Percentiles rank a stretch among this genome's conserved stretches.
phyloP scores from a whole-genome alignment of 2,329 filamentous ascomycete species.

The Talaromyces rugulosus region DNA sequence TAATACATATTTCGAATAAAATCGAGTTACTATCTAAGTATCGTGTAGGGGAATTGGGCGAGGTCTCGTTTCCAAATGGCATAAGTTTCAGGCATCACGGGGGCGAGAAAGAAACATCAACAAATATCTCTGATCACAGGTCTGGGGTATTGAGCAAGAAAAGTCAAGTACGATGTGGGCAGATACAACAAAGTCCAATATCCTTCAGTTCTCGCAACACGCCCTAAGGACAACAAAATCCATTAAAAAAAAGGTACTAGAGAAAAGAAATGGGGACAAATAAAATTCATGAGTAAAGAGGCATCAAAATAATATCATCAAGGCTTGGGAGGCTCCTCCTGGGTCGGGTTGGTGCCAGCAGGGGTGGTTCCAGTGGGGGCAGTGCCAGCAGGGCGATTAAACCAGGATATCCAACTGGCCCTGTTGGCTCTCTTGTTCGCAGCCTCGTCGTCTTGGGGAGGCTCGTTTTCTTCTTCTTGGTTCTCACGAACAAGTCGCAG shows the following conservation, averaged over 20 bases:
- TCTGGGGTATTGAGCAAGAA: slow-evolving; percentile 13
- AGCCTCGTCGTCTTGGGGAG: slow-evolving; percentile 39
- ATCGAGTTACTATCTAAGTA: not conserved
- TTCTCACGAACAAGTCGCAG: slow-evolving; percentile 84
- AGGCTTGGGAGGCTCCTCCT: slow-evolving; percentile 10
- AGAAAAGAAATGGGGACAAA: not conserved
- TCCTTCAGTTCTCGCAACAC: not conserved
- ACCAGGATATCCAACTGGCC: slow-evolving; percentile 46
- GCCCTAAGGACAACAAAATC: not conserved
- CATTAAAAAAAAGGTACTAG: not conserved
- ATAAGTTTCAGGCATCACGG: slow-evolving; percentile 1
- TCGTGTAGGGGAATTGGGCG: not conserved
- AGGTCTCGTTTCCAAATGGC: not conserved
- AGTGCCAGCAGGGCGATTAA: slow-evolving; percentile 28
- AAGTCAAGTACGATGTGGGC: slow-evolving; percentile 1
- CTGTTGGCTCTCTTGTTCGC: slow-evolving; percentile 44
- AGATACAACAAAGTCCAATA: slow-evolving; percentile 1
- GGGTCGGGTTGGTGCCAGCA: not conserved
- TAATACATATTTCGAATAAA: not conserved
- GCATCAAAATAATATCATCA: slow-evolving; percentile 1
- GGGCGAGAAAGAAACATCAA: not conserved
- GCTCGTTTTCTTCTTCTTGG: slow-evolving; percentile 36
- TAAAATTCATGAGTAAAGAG: not conserved
- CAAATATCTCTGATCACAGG: slow-evolving; percentile 12
- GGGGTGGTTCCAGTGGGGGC: too few relatives aligned